phyloP scores from a whole-genome alignment of 805 yeast genomes.

The Pichia insulana region DNA sequence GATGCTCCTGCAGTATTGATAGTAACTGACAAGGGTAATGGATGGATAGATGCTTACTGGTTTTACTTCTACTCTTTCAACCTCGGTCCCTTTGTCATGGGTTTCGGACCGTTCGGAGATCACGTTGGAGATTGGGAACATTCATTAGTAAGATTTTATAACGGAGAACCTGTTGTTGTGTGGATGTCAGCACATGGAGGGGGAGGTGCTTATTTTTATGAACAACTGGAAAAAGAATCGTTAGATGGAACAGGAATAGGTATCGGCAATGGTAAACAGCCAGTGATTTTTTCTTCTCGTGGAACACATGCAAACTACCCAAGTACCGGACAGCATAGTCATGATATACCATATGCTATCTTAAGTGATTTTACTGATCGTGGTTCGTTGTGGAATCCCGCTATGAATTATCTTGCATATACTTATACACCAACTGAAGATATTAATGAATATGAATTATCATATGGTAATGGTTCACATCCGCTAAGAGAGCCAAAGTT shows the following conservation, averaged over 20 bases:
- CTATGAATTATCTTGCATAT: slow-evolving; percentile 72
- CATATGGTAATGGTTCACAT: slow-evolving; percentile 39
- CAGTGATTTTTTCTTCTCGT: slow-evolving; percentile 80
- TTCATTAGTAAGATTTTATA: slow-evolving; percentile 71
- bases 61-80: slow-evolving; percentile 92
- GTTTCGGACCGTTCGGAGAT: slow-evolving; percentile 93
- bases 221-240: slow-evolving; percentile 50
- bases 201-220: slow-evolving; percentile 78
- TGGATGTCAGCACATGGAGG: slow-evolving; percentile 99
- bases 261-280: slow-evolving; percentile 33
- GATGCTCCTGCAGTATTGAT: slow-evolving; percentile 76
- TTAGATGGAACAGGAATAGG: slow-evolving; percentile 6
- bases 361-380: slow-evolving; percentile 89
- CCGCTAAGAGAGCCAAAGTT: slow-evolving; percentile 44
- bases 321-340: slow-evolving; percentile 92
- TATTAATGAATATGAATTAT: slow-evolving; percentile 35
- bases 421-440: slow-evolving; percentile 41
- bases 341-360: slow-evolving; percentile 88
- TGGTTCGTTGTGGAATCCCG: slow-evolving; percentile 94
- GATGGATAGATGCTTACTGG: slow-evolving; percentile 95
- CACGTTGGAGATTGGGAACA: slow-evolving; percentile 99
- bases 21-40: slow-evolving; percentile 87
- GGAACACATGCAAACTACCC: slow-evolving; percentile 98
- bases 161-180: slow-evolving; percentile 70
- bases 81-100: slow-evolving; percentile 95